Percentiles rank a stretch among this genome's conserved stretches.
These are phyloP conservation scores for Phytopythium boreale DNA, from an alignment of 352 stramenopile genomes.

Conservation along the genomic window DNA sequence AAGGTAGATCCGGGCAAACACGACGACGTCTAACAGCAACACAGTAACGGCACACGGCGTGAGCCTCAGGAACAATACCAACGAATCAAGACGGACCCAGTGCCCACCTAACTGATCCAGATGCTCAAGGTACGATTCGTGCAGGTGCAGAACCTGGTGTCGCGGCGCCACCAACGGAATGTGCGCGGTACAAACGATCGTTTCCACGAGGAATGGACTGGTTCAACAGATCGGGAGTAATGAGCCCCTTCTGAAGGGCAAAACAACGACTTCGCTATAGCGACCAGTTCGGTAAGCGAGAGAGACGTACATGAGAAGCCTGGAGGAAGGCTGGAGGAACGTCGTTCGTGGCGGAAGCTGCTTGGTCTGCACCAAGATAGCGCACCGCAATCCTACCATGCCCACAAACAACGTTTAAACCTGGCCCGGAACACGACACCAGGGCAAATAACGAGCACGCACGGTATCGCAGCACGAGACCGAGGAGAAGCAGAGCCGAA, in stretches of 20 bases:
- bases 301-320: conserved; percentile 26
- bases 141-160: conserved; percentile 23
- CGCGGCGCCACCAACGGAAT: conserved; percentile 31
- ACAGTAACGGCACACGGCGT: background rate
- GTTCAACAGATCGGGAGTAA: background rate
- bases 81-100: background rate
- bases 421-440: background rate
- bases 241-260: background rate
- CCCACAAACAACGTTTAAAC: background rate
- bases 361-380: conserved; percentile 41
- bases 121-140: conserved; percentile 24
- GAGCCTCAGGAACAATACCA: background rate
- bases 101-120: conserved; percentile 50
- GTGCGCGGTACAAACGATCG: conserved; percentile 35
- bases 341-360: conserved; percentile 24
- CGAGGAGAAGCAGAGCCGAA: conserved; percentile 31
- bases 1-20: conserved; percentile 55
- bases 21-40: conserved; percentile 30
- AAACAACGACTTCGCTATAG: background rate
- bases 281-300: background rate
- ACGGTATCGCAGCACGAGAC: conserved; percentile 47
- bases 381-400: conserved; percentile 25
- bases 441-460: conserved; percentile 3
- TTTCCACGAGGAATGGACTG: conserved; percentile 43
- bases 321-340: conserved; percentile 37